Conservation (phyloP, 768 basidiomycete species). For the Boletus reticuloceps region DNA sequence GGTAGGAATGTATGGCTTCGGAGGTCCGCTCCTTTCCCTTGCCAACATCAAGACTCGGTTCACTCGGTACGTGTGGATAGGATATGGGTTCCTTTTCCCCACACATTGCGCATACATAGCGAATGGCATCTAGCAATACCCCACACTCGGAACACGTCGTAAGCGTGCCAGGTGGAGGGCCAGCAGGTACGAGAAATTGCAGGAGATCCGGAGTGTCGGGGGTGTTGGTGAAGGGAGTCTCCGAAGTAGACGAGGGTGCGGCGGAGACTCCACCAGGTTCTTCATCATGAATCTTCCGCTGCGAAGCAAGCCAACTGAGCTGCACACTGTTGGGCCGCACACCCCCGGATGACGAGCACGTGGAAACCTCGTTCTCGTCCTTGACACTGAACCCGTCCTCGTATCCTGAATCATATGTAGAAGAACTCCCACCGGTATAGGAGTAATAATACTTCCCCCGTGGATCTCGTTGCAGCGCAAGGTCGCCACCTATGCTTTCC, state of each 20-base stretch:
- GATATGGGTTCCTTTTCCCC: conserved; percentile 64
- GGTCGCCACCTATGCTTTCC: conserved; percentile 52
- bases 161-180: conserved; percentile 57
- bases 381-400: conserved; percentile 46
- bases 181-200: conserved; percentile 45
- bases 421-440: conserved; percentile 52
- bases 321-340: conserved; percentile 67
- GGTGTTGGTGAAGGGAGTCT: conserved; percentile 20
- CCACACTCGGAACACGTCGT: conserved; percentile 87
- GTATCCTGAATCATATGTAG: conserved; percentile 51
- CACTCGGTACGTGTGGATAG: conserved; percentile 9
- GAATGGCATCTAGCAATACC: conserved; percentile 68
- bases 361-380: conserved; percentile 29
- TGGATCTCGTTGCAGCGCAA: conserved; percentile 64
- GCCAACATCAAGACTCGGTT: conserved; percentile 15
- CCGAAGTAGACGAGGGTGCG: conserved; percentile 13
- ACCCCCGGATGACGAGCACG: conserved; percentile 29
- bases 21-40: conserved; percentile 49
- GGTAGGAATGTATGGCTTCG: conserved; percentile 28
- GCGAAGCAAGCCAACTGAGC: conserved; percentile 60
- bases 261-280: conserved; percentile 10
- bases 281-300: conserved; percentile 38
- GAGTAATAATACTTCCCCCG: conserved; percentile 77
- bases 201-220: conserved; percentile 50
- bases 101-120: conserved; percentile 88